These are phyloP conservation scores for Trichoderma sp. DNA, from an alignment of 2,329 filamentous ascomycete species.

Conservation along the genomic window DNA sequence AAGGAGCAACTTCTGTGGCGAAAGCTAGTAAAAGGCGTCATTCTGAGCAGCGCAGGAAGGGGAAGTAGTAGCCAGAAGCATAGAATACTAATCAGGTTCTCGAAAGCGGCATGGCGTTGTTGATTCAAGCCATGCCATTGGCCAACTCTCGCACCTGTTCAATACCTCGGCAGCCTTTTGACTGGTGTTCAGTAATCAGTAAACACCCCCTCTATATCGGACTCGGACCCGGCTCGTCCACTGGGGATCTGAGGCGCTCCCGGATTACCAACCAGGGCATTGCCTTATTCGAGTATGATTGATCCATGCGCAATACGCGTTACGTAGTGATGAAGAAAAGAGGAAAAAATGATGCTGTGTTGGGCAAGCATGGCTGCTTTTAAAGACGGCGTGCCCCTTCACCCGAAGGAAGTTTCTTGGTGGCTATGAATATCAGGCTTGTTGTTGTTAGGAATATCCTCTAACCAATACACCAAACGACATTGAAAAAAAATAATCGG, in stretches of 20 bases:
- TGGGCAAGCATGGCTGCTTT: neutral
- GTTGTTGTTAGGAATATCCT: too few species aligned
- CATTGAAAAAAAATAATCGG: neutral
- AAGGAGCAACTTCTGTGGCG: neutral
- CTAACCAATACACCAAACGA: neutral
- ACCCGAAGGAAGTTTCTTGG: neutral
- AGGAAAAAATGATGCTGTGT: neutral
- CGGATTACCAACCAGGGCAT: neutral
- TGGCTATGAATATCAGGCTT: neutral
- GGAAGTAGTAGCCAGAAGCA: neutral
- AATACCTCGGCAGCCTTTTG: neutral
- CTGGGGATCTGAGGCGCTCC: neutral
- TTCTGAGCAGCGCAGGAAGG: neutral
- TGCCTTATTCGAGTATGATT: neutral
- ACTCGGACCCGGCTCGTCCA: conserved; percentile 5
- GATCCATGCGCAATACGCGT: neutral
- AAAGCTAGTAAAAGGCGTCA: neutral
- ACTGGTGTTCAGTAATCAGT: neutral
- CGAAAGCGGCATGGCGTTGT: neutral
- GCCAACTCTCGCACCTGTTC: neutral
- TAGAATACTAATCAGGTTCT: conserved; percentile 4
- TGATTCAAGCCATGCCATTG: neutral
- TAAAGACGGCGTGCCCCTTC: neutral
- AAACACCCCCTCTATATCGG: conserved; percentile 2
- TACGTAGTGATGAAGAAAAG: neutral